Evolutionary conservation across 2,329 filamentous ascomycete genomes (phyloP).

Genomic region (Penicillium sp.): DNA sequence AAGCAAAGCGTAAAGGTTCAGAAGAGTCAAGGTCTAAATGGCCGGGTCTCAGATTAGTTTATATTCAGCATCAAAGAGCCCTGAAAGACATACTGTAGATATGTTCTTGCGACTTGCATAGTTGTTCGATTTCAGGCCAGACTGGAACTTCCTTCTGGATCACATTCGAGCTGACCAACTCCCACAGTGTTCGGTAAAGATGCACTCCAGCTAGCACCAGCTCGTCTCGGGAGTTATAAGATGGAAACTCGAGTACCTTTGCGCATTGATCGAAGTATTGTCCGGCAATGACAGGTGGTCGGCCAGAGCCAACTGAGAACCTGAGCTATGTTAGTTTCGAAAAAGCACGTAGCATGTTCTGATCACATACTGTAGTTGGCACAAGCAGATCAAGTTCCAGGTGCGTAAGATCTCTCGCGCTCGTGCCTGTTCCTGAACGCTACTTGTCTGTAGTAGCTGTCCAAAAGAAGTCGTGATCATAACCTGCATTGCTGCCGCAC

Average conservation of each 20-base stretch:
- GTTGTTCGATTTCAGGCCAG: constrained; percentile 13
- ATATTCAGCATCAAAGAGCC: fast-evolving
- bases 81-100: constrained; percentile 11
- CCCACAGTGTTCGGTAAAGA: constrained; percentile 11
- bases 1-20: constrained; percentile 15
- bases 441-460: not conserved
- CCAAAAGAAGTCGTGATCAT: constrained; percentile 14
- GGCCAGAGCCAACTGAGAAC: constrained; percentile 15
- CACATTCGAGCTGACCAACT: constrained; percentile 8
- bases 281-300: constrained; percentile 12
- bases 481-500: constrained; percentile 13
- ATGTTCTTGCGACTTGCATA: constrained; percentile 11
- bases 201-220: constrained; percentile 12
- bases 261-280: constrained; percentile 15
- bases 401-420: constrained; percentile 11
- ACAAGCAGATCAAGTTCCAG: constrained; percentile 17
- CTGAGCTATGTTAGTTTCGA: not conserved
- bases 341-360: not conserved
- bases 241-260: constrained; percentile 11
- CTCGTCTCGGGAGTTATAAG: constrained; percentile 12
- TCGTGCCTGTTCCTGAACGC: not conserved
- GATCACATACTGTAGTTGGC: constrained; percentile 13
- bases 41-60: not conserved
- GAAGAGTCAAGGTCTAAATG: constrained; percentile 15
- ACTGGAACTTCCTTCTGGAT: constrained; percentile 1